These are phyloP conservation scores for Pseudodiploospora longispora DNA, from an alignment of 2,329 filamentous ascomycete species.

Conservation along the genomic window DNA sequence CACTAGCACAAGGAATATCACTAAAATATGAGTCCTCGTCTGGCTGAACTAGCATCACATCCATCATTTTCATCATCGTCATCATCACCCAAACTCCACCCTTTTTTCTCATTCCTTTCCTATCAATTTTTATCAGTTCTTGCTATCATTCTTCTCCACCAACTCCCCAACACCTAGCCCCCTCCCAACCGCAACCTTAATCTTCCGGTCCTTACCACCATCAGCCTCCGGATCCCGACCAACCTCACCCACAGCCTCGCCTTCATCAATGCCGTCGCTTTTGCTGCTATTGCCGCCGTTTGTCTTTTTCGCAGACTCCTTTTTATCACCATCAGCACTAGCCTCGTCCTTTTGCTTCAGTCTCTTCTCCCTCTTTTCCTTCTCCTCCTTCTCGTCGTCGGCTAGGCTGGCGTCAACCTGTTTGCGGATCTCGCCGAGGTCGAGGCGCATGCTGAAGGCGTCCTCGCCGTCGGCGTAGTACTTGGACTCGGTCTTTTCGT, in stretches of 20 bases:
- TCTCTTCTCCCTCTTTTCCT: slow-evolving; percentile 11
- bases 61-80: too few relatives aligned
- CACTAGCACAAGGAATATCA: too few relatives aligned
- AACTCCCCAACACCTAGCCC: slow-evolving; percentile 69
- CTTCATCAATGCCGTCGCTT: slow-evolving; percentile 48
- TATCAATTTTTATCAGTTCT: slow-evolving; percentile 15
- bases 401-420: slow-evolving; percentile 33
- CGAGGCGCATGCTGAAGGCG: slow-evolving; percentile 87
- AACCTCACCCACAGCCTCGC: slow-evolving; percentile 60
- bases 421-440: slow-evolving; percentile 56
- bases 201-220: slow-evolving; percentile 50
- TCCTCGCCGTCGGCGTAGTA: slow-evolving; percentile 98
- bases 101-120: slow-evolving; percentile 12
- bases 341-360: slow-evolving; percentile 31
- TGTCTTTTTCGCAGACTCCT: slow-evolving; percentile 17
- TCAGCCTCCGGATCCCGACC: slow-evolving; percentile 39
- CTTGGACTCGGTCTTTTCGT: slow-evolving; percentile 77
- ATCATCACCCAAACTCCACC: background rate
- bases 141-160: slow-evolving; percentile 61
- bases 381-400: slow-evolving; percentile 34
- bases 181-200: slow-evolving; percentile 79
- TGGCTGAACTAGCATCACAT: too few relatives aligned
- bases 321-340: slow-evolving; percentile 24
- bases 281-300: slow-evolving; percentile 30
- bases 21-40: too few relatives aligned